Evolutionary conservation across 2,329 filamentous ascomycete genomes (phyloP), one percentile per base, ranked within the genome.

Genomic region (Huntiella omanensis): DNA sequence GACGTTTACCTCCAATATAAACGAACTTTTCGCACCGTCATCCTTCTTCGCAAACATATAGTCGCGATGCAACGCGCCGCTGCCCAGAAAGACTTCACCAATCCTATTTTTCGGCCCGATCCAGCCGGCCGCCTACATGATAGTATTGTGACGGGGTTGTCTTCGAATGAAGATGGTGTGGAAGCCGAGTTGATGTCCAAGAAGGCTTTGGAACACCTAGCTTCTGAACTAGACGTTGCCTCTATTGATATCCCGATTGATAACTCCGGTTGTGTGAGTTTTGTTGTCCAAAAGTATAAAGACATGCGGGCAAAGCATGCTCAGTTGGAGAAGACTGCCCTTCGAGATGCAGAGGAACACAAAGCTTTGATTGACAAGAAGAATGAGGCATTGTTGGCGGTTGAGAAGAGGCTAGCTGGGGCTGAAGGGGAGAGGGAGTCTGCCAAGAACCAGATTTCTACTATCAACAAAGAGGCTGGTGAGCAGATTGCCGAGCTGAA

Each of bases 61-160:
- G 3, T 28, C 6, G 6, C 8, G 22, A 28, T 28, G 22, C 22
- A 28, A 28, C 22, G 22, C 22, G 22, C 22, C 8, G 22, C 22
- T 10, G 22, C 22, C 22, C 22, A 28, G 22, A 19, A 19, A 11
- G 40, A 43, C 15, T 43, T 34, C 13, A 13, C 3, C n/a, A 43
- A 43, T 13, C 40, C 40, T 8, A n/a, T 34, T 43, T 33, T 43
- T n/a, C 40, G 28, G 8, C 19, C 40, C 15, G 40, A 43, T 34
- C 40, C 40, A 10, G 19, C 40, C 32, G 40, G 40, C 13, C 28
- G 40, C n/a, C 28, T 43, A 2, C 13, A 33, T 12, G 28, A 43
- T 10, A 33, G 34, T 28, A 7, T 28, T 28, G 22, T 28, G 22
- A 1, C 6, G 3, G 6, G 4, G 22, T 10, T 28, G 22, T 28